A percentile compares a stretch with the other conserved stretches of the same genome.
phyloP scores from a whole-genome alignment of 768 basidiomycete genomes.

The Naematelia aurantialba region DNA sequence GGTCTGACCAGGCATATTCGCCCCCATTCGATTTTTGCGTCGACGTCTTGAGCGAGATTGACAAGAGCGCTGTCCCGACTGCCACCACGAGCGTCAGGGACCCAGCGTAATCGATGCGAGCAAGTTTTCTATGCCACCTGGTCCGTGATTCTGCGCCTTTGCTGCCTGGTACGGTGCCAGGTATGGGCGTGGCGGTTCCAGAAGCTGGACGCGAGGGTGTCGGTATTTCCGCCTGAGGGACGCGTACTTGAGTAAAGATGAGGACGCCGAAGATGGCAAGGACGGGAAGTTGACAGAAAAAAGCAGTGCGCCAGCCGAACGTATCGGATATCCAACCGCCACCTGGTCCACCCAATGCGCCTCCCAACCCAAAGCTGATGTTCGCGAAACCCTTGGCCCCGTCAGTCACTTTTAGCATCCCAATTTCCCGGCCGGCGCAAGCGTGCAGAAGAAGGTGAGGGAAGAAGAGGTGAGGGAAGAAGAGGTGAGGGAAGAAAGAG shows the following conservation, averaged over 20 bases:
- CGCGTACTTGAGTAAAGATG: constrained; percentile 2
- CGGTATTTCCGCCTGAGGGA: not conserved
- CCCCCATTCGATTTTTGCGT: constrained; percentile 58
- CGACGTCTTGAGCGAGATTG: constrained; percentile 46
- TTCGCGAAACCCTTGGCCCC: constrained; percentile 21
- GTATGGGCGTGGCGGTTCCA: not conserved
- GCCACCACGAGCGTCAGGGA: constrained; percentile 38
- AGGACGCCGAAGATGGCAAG: constrained; percentile 6
- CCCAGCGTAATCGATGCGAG: constrained; percentile 44
- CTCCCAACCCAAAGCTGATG: constrained; percentile 69
- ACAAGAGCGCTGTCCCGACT: constrained; percentile 43
- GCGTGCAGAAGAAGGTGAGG: no score
- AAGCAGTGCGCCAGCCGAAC: constrained; percentile 67
- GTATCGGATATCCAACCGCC: constrained; percentile 63
- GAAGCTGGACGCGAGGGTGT: not conserved
- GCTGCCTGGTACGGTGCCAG: no score
- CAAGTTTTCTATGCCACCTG: constrained; percentile 20
- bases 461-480: no score
- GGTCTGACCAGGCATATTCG: constrained; percentile 66
- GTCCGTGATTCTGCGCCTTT: not conserved
- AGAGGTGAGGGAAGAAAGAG: no score
- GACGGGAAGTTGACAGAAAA: constrained; percentile 35
- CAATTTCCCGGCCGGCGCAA: no score
- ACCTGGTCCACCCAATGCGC: constrained; percentile 49
- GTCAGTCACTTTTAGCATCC: not conserved